A percentile compares a stretch with the other conserved stretches of the same genome.
phyloP scores from a whole-genome alignment of 31 red algal genomes.

The Bonnemaisonia californica region DNA sequence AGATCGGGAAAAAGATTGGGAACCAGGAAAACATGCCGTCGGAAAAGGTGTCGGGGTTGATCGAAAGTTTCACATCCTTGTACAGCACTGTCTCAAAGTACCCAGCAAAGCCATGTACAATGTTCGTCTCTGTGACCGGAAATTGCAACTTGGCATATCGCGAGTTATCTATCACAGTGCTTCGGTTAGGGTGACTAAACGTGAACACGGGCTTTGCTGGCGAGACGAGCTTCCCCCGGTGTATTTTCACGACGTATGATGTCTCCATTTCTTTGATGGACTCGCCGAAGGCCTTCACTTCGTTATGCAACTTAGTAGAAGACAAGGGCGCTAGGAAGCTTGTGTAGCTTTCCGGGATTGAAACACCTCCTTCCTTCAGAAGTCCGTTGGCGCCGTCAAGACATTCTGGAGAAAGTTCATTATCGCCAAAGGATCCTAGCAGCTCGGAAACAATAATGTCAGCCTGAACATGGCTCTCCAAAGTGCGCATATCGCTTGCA shows the following conservation, averaged over 20 bases:
- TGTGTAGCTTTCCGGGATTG: slow-evolving; percentile 77
- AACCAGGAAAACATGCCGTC: slow-evolving; percentile 95
- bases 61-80: slow-evolving; percentile 77
- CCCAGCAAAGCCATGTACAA: slow-evolving; percentile 93
- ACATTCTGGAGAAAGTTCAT: slow-evolving; percentile 90
- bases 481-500: slow-evolving; percentile 76
- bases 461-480: slow-evolving; percentile 42
- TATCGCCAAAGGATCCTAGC: slow-evolving; percentile 94
- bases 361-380: slow-evolving; percentile 74
- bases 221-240: slow-evolving; percentile 75
- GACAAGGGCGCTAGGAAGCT: slow-evolving; percentile 87
- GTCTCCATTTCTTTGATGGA: slow-evolving; percentile 76
- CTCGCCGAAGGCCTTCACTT: slow-evolving; percentile 69
- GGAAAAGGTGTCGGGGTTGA: slow-evolving; percentile 69
- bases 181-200: slow-evolving; percentile 79
- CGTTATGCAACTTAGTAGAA: slow-evolving; percentile 76
- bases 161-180: slow-evolving; percentile 67
- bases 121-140: slow-evolving; percentile 68
- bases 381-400: slow-evolving; percentile 69
- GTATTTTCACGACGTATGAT: slow-evolving; percentile 92
- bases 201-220: slow-evolving; percentile 66
- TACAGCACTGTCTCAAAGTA: slow-evolving; percentile 90
- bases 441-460: slow-evolving; percentile 93
- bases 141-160: slow-evolving; percentile 72
- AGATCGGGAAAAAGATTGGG: slow-evolving; percentile 85